Evolutionary conservation across 108 stramenopile species (phyloP), one percentile per base, ranked within the genome.

Genomic region (Stephanodiscus minutulus): DNA sequence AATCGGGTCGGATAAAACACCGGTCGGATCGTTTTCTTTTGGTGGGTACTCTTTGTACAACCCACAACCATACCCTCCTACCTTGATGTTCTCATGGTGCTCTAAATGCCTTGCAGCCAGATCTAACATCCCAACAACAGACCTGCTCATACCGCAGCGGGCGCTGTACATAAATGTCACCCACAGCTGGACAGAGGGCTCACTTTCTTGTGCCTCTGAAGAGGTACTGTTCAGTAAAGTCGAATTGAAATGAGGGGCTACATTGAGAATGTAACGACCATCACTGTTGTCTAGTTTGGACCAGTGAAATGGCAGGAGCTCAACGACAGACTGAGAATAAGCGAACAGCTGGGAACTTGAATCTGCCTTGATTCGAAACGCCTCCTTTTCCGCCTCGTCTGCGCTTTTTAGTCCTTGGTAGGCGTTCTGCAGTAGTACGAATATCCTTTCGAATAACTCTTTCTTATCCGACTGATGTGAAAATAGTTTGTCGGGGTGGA

Each of bases 11-110:
- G 75, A 50, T 7, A 28, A 18, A 5, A 81, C 60, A 2, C 80
- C 80, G 17, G 53, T 46, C 1, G 54, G 63, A 61, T 81, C 80
- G 4, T 63, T 47, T 18, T 44, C 33, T 2, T 43, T 22, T 0
- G 54, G 56, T 17, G 71, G 54, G 43, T 49, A 58, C 1, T 70
- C 70, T 24, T 72, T 72, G 43, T 81, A 81, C 12, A 76, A 37
- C 0, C 80, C 80, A 56, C 80, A 81, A 6, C 68, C 80, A 61
- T 81, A 81, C 0, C 75, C 74, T 12, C 80, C 80, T 2, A 81
- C 80, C 55, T 76, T 72, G 29, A 81, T 81, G 36, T 78, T 66
- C 36, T 71, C 64, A 47, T 66, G 48, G 22, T 67, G 18, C 22
- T 70, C 64, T 21, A 81, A 67, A 76, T 81, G 74, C 46, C 63